These are phyloP conservation scores for Zasmidium angulare DNA, from an alignment of 2,329 filamentous ascomycete genomes.

Conservation along the genomic window DNA sequence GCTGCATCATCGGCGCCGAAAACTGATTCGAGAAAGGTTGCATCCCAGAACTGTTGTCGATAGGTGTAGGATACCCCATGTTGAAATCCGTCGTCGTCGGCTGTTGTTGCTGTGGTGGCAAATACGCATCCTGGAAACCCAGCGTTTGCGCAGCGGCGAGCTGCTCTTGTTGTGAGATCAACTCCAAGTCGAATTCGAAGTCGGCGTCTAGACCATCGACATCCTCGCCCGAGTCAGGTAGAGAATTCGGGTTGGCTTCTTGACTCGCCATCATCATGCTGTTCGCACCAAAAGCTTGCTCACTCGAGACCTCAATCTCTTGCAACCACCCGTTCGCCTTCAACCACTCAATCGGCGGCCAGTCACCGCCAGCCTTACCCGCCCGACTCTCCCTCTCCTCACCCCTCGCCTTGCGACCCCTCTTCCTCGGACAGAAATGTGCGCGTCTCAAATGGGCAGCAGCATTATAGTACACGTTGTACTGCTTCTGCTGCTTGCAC, in stretches of 20 bases:
- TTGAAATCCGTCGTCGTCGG: slow-evolving; percentile 16
- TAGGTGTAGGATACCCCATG: slow-evolving; percentile 23
- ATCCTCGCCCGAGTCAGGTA: too few species aligned
- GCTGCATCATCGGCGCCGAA: slow-evolving; percentile 20
- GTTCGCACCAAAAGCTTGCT: slow-evolving; percentile 6
- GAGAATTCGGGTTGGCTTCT: too few species aligned
- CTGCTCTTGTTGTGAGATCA: not conserved
- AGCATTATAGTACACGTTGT: slow-evolving; percentile 92
- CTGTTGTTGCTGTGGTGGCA: not conserved
- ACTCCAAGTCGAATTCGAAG: not conserved
- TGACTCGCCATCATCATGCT: too few species aligned
- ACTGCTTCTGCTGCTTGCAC: slow-evolving; percentile 73
- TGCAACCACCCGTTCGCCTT: slow-evolving; percentile 58
- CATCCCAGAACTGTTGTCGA: slow-evolving; percentile 16
- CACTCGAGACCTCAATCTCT: slow-evolving; percentile 48
- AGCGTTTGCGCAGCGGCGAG: slow-evolving; percentile 2
- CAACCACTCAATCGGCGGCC: slow-evolving; percentile 60
- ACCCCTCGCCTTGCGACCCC: slow-evolving; percentile 57
- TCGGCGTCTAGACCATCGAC: not conserved
- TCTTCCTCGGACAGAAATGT: slow-evolving; percentile 75
- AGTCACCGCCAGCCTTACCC: slow-evolving; percentile 62
- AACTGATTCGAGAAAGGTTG: slow-evolving; percentile 6
- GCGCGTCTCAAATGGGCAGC: slow-evolving; percentile 84
- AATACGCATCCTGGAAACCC: slow-evolving; percentile 10
- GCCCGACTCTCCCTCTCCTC: slow-evolving; percentile 56